Percentiles rank a stretch among this genome's conserved stretches.
Evolutionary conservation across 495 filamentous ascomycete species (phyloP).

Genomic region (Penicillium pulvis): DNA sequence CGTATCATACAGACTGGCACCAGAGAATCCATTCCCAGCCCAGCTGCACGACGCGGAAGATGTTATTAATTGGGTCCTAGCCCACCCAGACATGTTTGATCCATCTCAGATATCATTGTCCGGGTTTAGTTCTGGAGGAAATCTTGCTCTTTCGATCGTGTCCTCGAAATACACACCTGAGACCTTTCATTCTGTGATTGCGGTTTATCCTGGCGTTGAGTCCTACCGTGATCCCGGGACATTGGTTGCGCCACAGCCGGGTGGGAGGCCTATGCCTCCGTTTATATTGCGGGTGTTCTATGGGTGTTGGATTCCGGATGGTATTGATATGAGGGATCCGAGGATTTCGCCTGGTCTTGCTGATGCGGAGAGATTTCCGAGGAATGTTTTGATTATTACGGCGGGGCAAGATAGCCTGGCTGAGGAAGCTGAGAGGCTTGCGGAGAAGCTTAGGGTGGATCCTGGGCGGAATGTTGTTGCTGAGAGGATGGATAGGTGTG

Average conservation of each 20-base stretch:
- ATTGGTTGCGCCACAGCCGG: not conserved
- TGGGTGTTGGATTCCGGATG: not conserved
- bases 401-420: not conserved
- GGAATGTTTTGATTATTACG: not conserved
- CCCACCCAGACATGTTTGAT: not conserved
- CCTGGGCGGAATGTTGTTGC: not conserved
- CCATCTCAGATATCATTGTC: conserved; percentile 1
- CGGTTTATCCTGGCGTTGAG: not conserved
- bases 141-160: conserved; percentile 2
- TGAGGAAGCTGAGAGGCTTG: not conserved
- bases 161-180: not conserved
- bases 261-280: not conserved
- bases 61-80: conserved; percentile 1
- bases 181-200: not conserved
- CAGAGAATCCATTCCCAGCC: conserved; percentile 71
- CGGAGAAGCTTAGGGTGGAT: not conserved
- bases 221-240: not conserved
- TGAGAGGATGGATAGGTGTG: not conserved
- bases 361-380: not conserved
- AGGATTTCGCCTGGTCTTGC: conserved; percentile 1
- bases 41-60: conserved; percentile 65
- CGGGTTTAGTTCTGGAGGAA: conserved; percentile 6
- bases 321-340: not conserved
- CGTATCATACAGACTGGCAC: conserved; percentile 73
- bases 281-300: not conserved